phyloP scores from a whole-genome alignment of 176 grass and related monocot genomes.

The Saccharum officinarum region DNA sequence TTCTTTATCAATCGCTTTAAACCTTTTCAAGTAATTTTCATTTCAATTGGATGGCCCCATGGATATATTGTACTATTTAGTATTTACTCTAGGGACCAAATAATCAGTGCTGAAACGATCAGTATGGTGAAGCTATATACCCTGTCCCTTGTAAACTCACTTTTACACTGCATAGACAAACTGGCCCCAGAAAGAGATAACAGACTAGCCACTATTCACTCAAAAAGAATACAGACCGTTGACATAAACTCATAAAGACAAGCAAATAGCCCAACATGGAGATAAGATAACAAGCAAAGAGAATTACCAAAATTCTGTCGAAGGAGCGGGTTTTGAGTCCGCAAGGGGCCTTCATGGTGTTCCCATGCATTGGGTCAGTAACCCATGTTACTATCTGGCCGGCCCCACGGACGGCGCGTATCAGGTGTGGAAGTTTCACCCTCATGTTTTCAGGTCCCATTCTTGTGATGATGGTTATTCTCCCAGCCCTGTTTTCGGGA shows the following conservation, averaged over 20 bases:
- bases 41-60: neutral
- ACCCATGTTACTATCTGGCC: slow-evolving; percentile 65
- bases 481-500: slow-evolving; percentile 77
- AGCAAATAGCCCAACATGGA: slow-evolving; percentile 11
- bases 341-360: no score
- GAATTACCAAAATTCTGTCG: slow-evolving; percentile 78
- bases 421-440: slow-evolving; percentile 83
- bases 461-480: slow-evolving; percentile 76
- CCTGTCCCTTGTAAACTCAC: neutral
- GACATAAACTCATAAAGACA: neutral
- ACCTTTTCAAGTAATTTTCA: neutral
- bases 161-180: neutral
- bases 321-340: slow-evolving; percentile 93
- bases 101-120: neutral
- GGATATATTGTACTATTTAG: slow-evolving; percentile 9
- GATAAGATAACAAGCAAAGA: slow-evolving; percentile 10
- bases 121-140: slow-evolving; percentile 17
- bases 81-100: slow-evolving; percentile 7
- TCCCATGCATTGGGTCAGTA: no score
- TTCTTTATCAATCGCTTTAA: neutral
- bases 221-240: slow-evolving; percentile 2
- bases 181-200: neutral
- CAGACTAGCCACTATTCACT: neutral
- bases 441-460: slow-evolving; percentile 97
- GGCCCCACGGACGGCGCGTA: slow-evolving; percentile 79